A percentile compares a stretch with the other conserved stretches of the same genome.
These are phyloP conservation scores for Xerocomus nothofagi DNA, from an alignment of 1,284 basidiomycete genomes.

Conservation along the genomic window DNA sequence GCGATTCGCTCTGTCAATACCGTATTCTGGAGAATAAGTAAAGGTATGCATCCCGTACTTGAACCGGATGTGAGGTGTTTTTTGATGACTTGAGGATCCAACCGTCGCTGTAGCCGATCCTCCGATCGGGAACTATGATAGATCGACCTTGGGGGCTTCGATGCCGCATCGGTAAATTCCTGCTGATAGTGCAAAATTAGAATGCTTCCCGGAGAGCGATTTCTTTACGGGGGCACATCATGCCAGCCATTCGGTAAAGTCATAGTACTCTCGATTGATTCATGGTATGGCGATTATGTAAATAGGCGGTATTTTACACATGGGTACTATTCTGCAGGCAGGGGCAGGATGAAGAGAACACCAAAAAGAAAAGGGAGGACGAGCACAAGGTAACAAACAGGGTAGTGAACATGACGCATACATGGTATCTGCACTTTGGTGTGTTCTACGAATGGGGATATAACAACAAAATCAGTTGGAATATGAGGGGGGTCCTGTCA, in stretches of 20 bases:
- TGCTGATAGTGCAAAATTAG: not conserved
- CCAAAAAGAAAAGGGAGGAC: constrained; percentile 1
- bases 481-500: constrained; percentile 39
- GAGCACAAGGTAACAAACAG: constrained; percentile 4
- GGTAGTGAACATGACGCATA: not conserved
- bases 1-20: too few relatives aligned
- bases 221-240: not conserved
- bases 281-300: constrained; percentile 19
- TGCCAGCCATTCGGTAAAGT: constrained; percentile 2
- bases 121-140: too few relatives aligned
- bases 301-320: constrained; percentile 24
- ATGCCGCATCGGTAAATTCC: too few relatives aligned
- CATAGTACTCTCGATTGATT: constrained; percentile 9
- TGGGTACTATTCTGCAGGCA: constrained; percentile 6
- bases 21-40: too few relatives aligned
- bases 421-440: constrained; percentile 9
- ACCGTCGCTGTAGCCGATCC: too few relatives aligned
- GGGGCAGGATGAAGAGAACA: constrained; percentile 5
- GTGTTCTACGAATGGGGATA: constrained; percentile 4
- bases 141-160: too few relatives aligned
- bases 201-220: not conserved
- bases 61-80: too few relatives aligned
- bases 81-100: too few relatives aligned
- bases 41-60: too few relatives aligned
- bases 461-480: constrained; percentile 25